Evolutionary conservation across 768 basidiomycete genomes (phyloP), one percentile per base, ranked within the genome.

Genomic region (Mycena indigotica): DNA sequence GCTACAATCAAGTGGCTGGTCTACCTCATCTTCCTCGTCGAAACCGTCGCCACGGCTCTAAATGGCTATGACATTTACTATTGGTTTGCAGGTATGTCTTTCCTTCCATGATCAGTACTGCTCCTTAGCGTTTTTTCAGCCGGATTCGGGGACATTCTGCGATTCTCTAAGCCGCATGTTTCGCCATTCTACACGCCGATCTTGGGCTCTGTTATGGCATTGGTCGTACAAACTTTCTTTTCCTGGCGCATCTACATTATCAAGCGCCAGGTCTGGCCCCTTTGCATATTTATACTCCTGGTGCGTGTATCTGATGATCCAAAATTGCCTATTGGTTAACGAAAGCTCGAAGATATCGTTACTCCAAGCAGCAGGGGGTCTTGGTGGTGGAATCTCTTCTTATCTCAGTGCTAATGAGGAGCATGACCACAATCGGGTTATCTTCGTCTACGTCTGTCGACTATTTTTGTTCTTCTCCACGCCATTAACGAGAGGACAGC

Each of bases 221-320:
- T 29, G 52, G 28, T 55, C 16, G 58, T 51, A n/a, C 58, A 59
- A 10, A 38, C 53, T 6, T 59, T 59, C 29, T 59, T 55, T 41
- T 50, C 28, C 48, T 51, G 28, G 29, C 52, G 58, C 25, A 59
- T 59, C 28, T 2, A 44, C 49, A 24, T 44, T 49, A 50, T 59
- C 8, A 19, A 24, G 24, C 53, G 49, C 24, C 10, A 39, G 2
- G 49, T 32, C 23, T 59, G 58, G 58, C 50, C 48, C 21, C 30
- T 55, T 19, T 44, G 19, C 19, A 19, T 39, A 13, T 24, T 50
- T 23, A 51, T 55, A 15, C 28, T 38, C n/a, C 19, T 59, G 8
- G 57, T 58, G 32, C 16, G 57, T 53, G 8, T 21, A 4, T 13
- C 29, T 2, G 2, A n/a, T n/a, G 12, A 2, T 5, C 15, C 21